Percentiles rank a stretch among this genome's conserved stretches.
Evolutionary conservation across 345 rosid species (phyloP).

Genomic region (Luvunga scandens): DNA sequence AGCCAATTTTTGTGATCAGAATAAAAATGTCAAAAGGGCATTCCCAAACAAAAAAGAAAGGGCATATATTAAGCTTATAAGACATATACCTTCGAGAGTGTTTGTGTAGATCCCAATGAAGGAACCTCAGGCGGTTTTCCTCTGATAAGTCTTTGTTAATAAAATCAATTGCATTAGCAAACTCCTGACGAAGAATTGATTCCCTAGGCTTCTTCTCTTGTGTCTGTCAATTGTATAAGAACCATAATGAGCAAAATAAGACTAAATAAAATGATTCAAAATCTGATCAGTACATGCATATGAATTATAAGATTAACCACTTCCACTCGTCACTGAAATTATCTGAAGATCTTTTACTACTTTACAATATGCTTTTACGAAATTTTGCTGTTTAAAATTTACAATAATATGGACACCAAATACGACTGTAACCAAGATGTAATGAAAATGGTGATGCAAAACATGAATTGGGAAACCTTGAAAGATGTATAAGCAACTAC

Average conservation of each 20-base stretch:
- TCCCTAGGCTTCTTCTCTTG: slow-evolving; percentile 87
- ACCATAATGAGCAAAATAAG: slow-evolving; percentile 12
- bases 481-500: slow-evolving; percentile 34
- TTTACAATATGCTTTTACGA: slow-evolving; percentile 4
- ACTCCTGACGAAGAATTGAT: slow-evolving; percentile 88
- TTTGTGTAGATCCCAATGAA: slow-evolving; percentile 91
- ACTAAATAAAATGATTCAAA: slow-evolving; percentile 8
- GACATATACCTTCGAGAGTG: slow-evolving; percentile 68
- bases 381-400: slow-evolving; percentile 1
- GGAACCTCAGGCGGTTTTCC: slow-evolving; percentile 70
- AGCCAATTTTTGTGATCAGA: slow-evolving; percentile 6
- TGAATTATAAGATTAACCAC: not conserved
- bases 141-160: slow-evolving; percentile 86
- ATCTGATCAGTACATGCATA: slow-evolving; percentile 1
- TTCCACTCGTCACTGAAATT: not conserved
- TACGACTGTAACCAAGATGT: not conserved
- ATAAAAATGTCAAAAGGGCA: not conserved
- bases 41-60: not conserved
- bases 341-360: slow-evolving; percentile 3
- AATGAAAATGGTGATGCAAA: not conserved
- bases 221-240: slow-evolving; percentile 37
- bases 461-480: not conserved
- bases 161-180: slow-evolving; percentile 91
- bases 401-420: slow-evolving; percentile 2
- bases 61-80: slow-evolving; percentile 5